Evolutionary conservation across 805 yeast genomes (phyloP), one percentile per base, ranked within the genome.

Genomic region (Starmerella vitae): DNA sequence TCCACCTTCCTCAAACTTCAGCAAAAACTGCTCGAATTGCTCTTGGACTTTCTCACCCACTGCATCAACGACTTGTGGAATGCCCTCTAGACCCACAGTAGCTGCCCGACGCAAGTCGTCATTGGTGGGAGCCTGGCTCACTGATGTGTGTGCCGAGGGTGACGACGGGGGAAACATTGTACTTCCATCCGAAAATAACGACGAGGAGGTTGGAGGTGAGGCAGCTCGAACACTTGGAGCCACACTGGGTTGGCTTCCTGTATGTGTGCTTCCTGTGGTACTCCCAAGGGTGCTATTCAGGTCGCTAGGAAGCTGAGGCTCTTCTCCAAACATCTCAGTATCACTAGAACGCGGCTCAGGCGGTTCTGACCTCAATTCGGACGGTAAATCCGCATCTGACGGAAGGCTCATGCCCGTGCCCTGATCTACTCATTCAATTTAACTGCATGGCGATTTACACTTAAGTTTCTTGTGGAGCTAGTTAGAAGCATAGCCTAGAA

Each of bases 11-110:
- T 63, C 62, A 54, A 66, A 88, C 24, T 72, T 79, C 53, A 76
- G 80, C 40, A 88, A 61, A 54, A 88, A 88, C 47, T 70, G 73
- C 57, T 86, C 94, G 58, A 91, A 88, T 13, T 86, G 76, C 58
- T 84, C 94, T 32, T 88, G 72, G 14, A 91, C 96, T 50, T 83
- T 83, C 56, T 86, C 96, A 43, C 94, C 96, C 3, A 95, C 84
- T 34, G 75, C 74, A 63, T 91, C 98, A 20, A 73, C 73, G 20
- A 91, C 94, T 55, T 80, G 83, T 20, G 93, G 85, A 38, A 88
- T 82, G 20, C 45, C 46, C 24, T 48, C 49, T 3, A 48, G 21
- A 25, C 48, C 51, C 5, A 25, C 37, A 2, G 41, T 36, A 3
- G 42, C 43, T 10, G 45, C 51, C 2, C 52, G 46, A 1, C 50